Conservation (phyloP, 306 rosid species). For the Castanospermum australe region DNA sequence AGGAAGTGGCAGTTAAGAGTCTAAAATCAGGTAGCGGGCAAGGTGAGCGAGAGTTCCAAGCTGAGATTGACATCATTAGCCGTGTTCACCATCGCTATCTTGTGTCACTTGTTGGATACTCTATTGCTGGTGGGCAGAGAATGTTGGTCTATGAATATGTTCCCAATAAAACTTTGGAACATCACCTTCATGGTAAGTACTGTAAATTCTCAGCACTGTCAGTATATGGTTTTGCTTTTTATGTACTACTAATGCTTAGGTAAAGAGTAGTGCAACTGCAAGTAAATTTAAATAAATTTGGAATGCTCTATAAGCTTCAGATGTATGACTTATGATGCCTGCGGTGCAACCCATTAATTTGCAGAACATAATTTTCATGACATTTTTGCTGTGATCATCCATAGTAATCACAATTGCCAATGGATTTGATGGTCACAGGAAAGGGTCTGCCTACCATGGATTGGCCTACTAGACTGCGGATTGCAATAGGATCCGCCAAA, state of each 20-base stretch:
- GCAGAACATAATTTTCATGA: not conserved
- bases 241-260: not conserved
- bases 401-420: not conserved
- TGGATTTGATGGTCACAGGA: slow-evolving; percentile 33
- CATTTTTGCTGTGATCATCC: not conserved
- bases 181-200: slow-evolving; percentile 63
- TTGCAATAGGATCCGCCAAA: slow-evolving; percentile 79
- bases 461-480: slow-evolving; percentile 69
- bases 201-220: not conserved
- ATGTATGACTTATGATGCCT: not conserved
- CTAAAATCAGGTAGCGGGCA: slow-evolving; percentile 71
- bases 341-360: not conserved
- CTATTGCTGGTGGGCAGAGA: slow-evolving; percentile 69
- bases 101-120: slow-evolving; percentile 78
- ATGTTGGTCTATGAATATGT: slow-evolving; percentile 85
- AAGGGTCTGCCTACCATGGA: slow-evolving; percentile 68
- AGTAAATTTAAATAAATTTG: not conserved
- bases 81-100: slow-evolving; percentile 89
- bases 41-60: slow-evolving; percentile 83
- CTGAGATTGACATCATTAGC: slow-evolving; percentile 85
- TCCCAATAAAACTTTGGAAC: slow-evolving; percentile 56
- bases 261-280: not conserved
- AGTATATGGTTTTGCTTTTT: not conserved
- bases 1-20: slow-evolving; percentile 80
- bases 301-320: not conserved